Percentiles rank a stretch among this genome's conserved stretches.
phyloP scores from a whole-genome alignment of 305 asterid genomes.

The Ilex paraguariensis region DNA sequence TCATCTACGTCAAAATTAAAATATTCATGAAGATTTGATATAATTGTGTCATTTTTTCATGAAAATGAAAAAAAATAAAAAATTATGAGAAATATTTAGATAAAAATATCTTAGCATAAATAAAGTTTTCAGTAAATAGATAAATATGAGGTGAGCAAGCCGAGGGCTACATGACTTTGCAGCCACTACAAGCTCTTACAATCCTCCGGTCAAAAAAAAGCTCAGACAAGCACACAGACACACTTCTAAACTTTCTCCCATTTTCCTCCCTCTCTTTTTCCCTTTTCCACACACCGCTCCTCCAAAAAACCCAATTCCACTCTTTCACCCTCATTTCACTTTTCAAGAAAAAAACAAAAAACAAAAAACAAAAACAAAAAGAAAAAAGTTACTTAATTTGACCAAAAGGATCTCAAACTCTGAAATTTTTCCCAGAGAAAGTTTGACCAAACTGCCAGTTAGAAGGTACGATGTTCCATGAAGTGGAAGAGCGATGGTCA shows the following conservation, averaged over 20 bases:
- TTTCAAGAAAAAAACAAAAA: slow-evolving; percentile 3
- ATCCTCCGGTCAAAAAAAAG: slow-evolving; percentile 8
- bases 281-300: slow-evolving; percentile 5
- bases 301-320: too few species aligned
- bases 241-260: slow-evolving; percentile 13
- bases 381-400: not conserved
- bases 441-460: slow-evolving; percentile 81
- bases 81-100: not conserved
- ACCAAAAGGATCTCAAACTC: slow-evolving; percentile 3
- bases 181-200: slow-evolving; percentile 32
- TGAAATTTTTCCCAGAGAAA: slow-evolving; percentile 55
- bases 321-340: slow-evolving; percentile 9
- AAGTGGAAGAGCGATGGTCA: slow-evolving; percentile 56
- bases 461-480: slow-evolving; percentile 62
- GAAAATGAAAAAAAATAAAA: not conserved
- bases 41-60: too few species aligned
- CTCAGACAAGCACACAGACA: slow-evolving; percentile 19
- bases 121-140: not conserved
- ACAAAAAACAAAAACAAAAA: not conserved
- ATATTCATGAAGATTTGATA: too few species aligned
- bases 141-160: slow-evolving; percentile 5
- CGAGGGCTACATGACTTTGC: slow-evolving; percentile 26
- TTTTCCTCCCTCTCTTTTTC: not conserved
- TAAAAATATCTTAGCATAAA: not conserved
- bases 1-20: too few species aligned